Conservation (phyloP, 768 basidiomycete genomes). For the Calvatia gigantea region DNA sequence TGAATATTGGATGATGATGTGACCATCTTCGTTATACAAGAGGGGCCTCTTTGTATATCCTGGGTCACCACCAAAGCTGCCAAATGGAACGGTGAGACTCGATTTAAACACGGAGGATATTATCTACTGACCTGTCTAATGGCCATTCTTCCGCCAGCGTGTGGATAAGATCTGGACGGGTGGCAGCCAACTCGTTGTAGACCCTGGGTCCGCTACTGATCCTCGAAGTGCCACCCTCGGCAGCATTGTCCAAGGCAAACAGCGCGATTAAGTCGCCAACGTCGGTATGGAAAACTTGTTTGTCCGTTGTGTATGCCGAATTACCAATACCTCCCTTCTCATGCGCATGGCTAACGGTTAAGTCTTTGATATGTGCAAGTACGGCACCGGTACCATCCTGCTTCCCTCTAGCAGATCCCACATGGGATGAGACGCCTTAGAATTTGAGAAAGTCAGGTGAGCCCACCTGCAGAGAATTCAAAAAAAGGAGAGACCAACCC, state of each 20-base stretch:
- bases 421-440: slow-evolving; percentile 41
- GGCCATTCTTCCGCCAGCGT: slow-evolving; percentile 40
- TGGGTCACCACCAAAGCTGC: slow-evolving; percentile 36
- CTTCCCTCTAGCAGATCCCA: slow-evolving; percentile 39
- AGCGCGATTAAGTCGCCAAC: slow-evolving; percentile 43
- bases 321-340: slow-evolving; percentile 39
- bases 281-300: slow-evolving; percentile 48
- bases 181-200: slow-evolving; percentile 44
- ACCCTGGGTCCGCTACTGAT: slow-evolving; percentile 40
- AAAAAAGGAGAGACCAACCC: slow-evolving; percentile 23
- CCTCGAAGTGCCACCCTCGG: slow-evolving; percentile 41
- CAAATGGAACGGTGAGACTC: neutral
- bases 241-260: slow-evolving; percentile 38
- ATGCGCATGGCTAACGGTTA: slow-evolving; percentile 38
- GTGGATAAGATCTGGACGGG: slow-evolving; percentile 40
- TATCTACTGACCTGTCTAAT: slow-evolving; percentile 30
- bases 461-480: neutral
- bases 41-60: slow-evolving; percentile 34
- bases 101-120: neutral
- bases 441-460: neutral
- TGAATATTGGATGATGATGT: slow-evolving; percentile 43
- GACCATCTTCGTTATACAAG: slow-evolving; percentile 35
- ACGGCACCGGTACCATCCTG: slow-evolving; percentile 43
- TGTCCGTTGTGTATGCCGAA: slow-evolving; percentile 46
- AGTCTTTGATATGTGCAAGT: slow-evolving; percentile 45